A percentile compares a stretch with the other conserved stretches of the same genome.
Evolutionary conservation across 2,329 filamentous ascomycete genomes (phyloP).

Genomic region (Ploettnerulaceae sp.): DNA sequence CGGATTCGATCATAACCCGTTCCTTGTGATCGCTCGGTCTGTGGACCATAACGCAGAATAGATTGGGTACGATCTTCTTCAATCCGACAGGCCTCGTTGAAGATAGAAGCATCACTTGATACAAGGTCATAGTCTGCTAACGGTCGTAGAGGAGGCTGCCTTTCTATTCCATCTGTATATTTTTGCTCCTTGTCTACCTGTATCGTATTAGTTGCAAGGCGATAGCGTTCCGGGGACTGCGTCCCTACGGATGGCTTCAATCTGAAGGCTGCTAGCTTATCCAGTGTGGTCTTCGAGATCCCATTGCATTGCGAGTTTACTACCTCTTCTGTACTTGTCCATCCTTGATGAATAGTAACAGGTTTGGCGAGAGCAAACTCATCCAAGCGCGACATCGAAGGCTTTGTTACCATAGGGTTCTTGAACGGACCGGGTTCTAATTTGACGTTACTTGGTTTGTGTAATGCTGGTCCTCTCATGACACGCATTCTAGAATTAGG

Average conservation of each 20-base stretch:
- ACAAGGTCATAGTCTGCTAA: neutral
- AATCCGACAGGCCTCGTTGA: neutral
- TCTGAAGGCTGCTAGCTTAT: conserved; percentile 26
- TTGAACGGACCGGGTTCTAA: conserved; percentile 20
- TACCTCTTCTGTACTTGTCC: conserved; percentile 28
- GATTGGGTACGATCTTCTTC: neutral
- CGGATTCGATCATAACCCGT: conserved; percentile 3
- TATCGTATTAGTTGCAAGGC: neutral
- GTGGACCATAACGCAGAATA: neutral
- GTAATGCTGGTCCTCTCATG: conserved; percentile 8
- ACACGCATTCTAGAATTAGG: conserved; percentile 15
- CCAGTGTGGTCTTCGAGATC: conserved; percentile 26
- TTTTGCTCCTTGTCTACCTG: neutral
- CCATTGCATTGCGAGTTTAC: conserved; percentile 18
- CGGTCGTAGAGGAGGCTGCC: neutral
- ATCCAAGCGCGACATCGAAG: conserved; percentile 2
- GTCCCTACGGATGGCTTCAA: conserved; percentile 5
- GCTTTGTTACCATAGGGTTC: conserved; percentile 25
- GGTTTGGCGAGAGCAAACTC: neutral
- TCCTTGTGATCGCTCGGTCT: neutral
- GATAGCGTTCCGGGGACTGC: neutral
- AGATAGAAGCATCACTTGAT: neutral
- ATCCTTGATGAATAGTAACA: conserved; percentile 22
- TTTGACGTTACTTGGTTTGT: conserved; percentile 7
- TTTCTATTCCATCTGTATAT: neutral